Conservation (phyloP, 805 yeast genomes). For the Naumovozyma dairenensis region DNA sequence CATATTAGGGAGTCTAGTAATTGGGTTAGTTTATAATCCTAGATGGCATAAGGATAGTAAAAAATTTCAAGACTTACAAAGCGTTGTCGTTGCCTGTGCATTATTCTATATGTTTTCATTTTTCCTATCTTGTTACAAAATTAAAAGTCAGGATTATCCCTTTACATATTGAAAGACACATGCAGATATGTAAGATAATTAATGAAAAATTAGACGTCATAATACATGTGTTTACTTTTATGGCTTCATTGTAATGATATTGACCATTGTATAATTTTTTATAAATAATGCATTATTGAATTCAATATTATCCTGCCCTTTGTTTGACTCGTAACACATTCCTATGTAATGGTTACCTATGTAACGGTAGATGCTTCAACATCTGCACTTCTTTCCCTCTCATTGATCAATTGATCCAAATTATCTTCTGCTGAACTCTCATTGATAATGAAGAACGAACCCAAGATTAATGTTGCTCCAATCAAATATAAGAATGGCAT, state of each 20-base stretch:
- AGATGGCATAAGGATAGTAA: constrained; percentile 9
- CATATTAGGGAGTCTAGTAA: constrained; percentile 34
- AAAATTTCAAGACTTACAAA: constrained; percentile 14
- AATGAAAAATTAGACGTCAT: background rate
- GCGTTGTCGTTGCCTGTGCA: constrained; percentile 8
- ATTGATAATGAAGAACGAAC: constrained; percentile 78
- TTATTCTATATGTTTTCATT: constrained; percentile 18
- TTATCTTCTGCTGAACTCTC: constrained; percentile 61
- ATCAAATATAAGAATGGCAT: constrained; percentile 54
- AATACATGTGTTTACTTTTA: background rate
- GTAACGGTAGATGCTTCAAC: too few relatives aligned
- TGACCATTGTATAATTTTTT: too few relatives aligned
- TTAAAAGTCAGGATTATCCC: constrained; percentile 26
- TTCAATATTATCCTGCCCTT: too few relatives aligned
- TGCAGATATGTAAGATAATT: too few relatives aligned
- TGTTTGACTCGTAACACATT: too few relatives aligned
- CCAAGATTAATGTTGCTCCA: constrained; percentile 74
- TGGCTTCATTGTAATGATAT: too few relatives aligned
- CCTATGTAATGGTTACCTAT: too few relatives aligned
- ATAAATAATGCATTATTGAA: too few relatives aligned
- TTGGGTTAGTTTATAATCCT: constrained; percentile 34
- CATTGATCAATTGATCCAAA: constrained; percentile 4
- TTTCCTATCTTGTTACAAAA: constrained; percentile 18
- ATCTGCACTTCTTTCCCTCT: too few relatives aligned
- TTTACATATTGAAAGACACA: constrained; percentile 9